Conservation (phyloP, 1,284 basidiomycete genomes). For the Trichosporon faecale region DNA sequence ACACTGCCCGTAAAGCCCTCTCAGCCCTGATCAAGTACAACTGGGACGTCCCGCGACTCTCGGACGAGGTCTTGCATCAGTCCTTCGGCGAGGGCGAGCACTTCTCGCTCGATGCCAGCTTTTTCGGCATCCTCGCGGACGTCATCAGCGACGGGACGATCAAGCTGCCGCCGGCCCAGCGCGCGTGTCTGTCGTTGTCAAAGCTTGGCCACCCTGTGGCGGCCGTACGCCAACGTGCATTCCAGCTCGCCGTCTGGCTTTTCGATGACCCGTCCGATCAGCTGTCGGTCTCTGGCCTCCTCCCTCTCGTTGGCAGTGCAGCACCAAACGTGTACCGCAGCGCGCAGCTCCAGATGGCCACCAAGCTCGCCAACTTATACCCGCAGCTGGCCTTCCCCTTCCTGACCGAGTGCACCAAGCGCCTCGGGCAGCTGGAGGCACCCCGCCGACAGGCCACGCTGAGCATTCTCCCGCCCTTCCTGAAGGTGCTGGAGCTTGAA, state of each 20-base stretch:
- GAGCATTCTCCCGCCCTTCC: slow-evolving; percentile 76
- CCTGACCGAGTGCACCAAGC: slow-evolving; percentile 68
- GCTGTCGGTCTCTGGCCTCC: slow-evolving; percentile 63
- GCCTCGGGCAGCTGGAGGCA: slow-evolving; percentile 68
- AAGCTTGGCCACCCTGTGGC: slow-evolving; percentile 76
- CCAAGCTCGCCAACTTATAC: slow-evolving; percentile 76
- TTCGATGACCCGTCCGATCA: slow-evolving; percentile 56
- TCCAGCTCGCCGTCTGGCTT: slow-evolving; percentile 71
- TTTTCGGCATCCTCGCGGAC: slow-evolving; percentile 77
- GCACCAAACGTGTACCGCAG: slow-evolving; percentile 75
- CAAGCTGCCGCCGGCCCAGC: slow-evolving; percentile 64
- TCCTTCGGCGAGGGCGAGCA: slow-evolving; percentile 63
- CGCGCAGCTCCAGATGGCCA: slow-evolving; percentile 73
- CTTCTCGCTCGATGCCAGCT: slow-evolving; percentile 53
- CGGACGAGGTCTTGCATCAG: slow-evolving; percentile 68
- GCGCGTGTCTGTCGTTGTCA: slow-evolving; percentile 74
- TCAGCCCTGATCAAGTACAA: slow-evolving; percentile 66
- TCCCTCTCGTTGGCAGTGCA: slow-evolving; percentile 70
- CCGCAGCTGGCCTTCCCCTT: slow-evolving; percentile 66
- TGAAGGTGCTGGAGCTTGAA: slow-evolving; percentile 67
- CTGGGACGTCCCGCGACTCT: slow-evolving; percentile 61
- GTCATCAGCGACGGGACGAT: slow-evolving; percentile 52
- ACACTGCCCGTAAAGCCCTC: slow-evolving; percentile 63
- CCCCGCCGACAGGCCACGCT: slow-evolving; percentile 56
- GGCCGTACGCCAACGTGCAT: slow-evolving; percentile 69